Percentiles rank a stretch among this genome's conserved stretches.
phyloP scores from a whole-genome alignment of 2,329 filamentous ascomycete genomes.

The Fusarium chuoi region DNA sequence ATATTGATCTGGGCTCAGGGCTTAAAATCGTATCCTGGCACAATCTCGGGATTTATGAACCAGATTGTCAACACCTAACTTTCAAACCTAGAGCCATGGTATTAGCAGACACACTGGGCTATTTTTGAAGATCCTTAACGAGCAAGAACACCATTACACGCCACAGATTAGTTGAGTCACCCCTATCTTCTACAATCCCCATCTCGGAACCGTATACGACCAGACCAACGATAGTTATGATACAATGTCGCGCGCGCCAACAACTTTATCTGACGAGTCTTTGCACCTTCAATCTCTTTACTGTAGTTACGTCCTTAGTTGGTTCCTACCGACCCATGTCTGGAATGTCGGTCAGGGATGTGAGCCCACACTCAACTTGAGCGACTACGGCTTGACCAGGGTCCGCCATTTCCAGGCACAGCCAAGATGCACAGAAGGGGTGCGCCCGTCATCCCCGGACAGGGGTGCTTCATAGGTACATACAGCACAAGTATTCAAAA shows the following conservation, averaged over 20 bases:
- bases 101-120: constrained; percentile 9
- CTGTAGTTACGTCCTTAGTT: constrained; percentile 47
- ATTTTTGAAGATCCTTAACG: background rate
- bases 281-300: constrained; percentile 46
- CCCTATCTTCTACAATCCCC: constrained; percentile 29
- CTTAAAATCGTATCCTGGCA: constrained; percentile 32
- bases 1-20: constrained; percentile 17
- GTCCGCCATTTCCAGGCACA: constrained; percentile 42
- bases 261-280: constrained; percentile 43
- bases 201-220: constrained; percentile 27
- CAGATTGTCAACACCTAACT: constrained; percentile 16
- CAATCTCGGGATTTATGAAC: constrained; percentile 16
- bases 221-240: constrained; percentile 39
- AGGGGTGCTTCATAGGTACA: constrained; percentile 15
- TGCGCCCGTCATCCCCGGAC: constrained; percentile 43
- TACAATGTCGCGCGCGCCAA: constrained; percentile 39
- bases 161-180: constrained; percentile 19
- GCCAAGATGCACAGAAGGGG: constrained; percentile 37
- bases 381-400: constrained; percentile 28
- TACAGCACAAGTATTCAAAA: constrained; percentile 10
- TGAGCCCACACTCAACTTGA: constrained; percentile 34
- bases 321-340: constrained; percentile 36
- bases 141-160: constrained; percentile 13
- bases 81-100: constrained; percentile 9
- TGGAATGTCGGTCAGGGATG: constrained; percentile 49